Percentiles rank a stretch among this genome's conserved stretches.
Conservation (phyloP, 2,329 filamentous ascomycete genomes). For the Cercospora sesami region DNA sequence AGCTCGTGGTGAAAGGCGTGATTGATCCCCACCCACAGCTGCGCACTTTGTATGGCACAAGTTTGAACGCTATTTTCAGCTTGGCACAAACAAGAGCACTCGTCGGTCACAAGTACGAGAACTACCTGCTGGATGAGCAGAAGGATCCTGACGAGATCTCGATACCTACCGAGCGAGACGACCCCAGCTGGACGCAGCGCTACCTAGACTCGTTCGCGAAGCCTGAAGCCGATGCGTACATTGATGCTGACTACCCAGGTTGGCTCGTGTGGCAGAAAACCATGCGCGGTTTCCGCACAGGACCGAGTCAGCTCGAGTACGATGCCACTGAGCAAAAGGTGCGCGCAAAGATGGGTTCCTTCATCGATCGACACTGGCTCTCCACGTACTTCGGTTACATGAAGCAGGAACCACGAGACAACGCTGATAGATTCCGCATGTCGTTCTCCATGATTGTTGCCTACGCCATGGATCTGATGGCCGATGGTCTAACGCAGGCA, state of each 20-base stretch:
- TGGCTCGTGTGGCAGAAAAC: conserved; percentile 95
- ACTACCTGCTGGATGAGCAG: conserved; percentile 80
- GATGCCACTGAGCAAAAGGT: conserved; percentile 76
- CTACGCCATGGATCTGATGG: conserved; percentile 86
- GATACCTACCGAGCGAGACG: conserved; percentile 70
- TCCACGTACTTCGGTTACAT: conserved; percentile 84
- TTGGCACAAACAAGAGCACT: conserved; percentile 82
- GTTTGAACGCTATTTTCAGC: conserved; percentile 74
- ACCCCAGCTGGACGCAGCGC: conserved; percentile 73
- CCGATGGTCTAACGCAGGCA: conserved; percentile 72
- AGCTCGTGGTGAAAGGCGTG: conserved; percentile 77
- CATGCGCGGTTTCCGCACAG: conserved; percentile 76
- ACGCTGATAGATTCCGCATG: conserved; percentile 83
- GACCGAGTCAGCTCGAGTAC: conserved; percentile 70
- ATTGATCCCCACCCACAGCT: conserved; percentile 89
- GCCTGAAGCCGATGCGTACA: conserved; percentile 78
- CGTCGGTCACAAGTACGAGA: conserved; percentile 82
- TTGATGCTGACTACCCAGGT: conserved; percentile 88
- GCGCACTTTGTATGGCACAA: conserved; percentile 75
- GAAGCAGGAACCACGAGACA: conserved; percentile 91
- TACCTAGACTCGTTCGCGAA: conserved; percentile 77
- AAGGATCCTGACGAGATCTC: conserved; percentile 73
- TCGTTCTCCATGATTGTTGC: conserved; percentile 82
- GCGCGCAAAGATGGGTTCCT: conserved; percentile 74
- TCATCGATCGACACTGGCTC: conserved; percentile 83